Conservation (phyloP, 2,329 filamentous ascomycete species). For the Pseudocercospora cruenta region DNA sequence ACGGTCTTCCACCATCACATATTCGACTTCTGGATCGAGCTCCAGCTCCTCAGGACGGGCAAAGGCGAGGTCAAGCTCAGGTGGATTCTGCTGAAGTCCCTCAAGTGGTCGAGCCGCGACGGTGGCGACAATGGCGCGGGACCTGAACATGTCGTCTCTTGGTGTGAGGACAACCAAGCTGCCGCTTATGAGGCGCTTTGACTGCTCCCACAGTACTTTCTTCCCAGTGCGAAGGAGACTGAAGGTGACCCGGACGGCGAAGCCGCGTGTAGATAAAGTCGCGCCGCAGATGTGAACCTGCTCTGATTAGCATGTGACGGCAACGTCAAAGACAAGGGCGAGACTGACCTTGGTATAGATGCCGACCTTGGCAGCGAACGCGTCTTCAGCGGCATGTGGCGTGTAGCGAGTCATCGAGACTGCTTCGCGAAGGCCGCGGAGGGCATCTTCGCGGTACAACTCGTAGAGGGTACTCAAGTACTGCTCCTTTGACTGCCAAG, state of each 20-base stretch:
- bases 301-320: conserved; percentile 23
- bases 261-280: conserved; percentile 63
- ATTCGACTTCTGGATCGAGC: conserved; percentile 70
- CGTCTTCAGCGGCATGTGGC: conserved; percentile 61
- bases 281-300: conserved; percentile 71
- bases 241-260: conserved; percentile 71
- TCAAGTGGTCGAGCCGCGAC: conserved; percentile 70
- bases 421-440: conserved; percentile 69
- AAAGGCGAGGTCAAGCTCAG: conserved; percentile 77
- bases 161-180: conserved; percentile 60
- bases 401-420: conserved; percentile 59
- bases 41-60: conserved; percentile 61
- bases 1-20: conserved; percentile 78
- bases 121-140: conserved; percentile 68
- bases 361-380: conserved; percentile 46
- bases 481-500: conserved; percentile 63
- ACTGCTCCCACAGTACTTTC: conserved; percentile 69
- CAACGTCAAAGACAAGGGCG: neutral
- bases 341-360: conserved; percentile 70
- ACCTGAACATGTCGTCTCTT: conserved; percentile 63
- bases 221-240: conserved; percentile 67
- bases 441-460: conserved; percentile 73
- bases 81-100: conserved; percentile 67
- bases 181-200: conserved; percentile 60
- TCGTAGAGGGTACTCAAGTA: conserved; percentile 77